Conservation (phyloP, 2,329 filamentous ascomycete species). For the Botryotinia convoluta region DNA sequence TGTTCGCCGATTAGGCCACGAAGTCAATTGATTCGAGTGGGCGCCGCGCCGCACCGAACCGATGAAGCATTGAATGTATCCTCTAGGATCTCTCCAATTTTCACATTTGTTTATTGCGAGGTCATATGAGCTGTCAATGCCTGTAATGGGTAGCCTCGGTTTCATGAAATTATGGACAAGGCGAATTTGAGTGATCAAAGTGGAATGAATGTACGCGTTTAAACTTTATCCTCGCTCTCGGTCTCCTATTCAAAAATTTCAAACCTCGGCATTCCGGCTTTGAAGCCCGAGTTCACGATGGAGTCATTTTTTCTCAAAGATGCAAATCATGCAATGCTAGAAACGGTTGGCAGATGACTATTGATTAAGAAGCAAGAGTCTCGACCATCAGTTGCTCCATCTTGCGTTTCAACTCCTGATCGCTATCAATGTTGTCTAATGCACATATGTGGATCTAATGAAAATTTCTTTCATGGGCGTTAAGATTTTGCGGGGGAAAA, state of each 20-base stretch:
- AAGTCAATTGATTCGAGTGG: neutral
- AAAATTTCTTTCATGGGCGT: conserved; percentile 13
- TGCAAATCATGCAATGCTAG: neutral
- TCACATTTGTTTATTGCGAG: neutral
- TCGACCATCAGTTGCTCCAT: neutral
- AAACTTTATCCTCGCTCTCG: neutral
- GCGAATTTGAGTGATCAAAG: neutral
- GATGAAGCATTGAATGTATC: neutral
- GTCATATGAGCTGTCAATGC: neutral
- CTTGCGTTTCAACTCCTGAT: conserved; percentile 10
- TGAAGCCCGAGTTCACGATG: neutral
- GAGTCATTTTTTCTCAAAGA: neutral
- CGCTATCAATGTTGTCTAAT: conserved; percentile 4
- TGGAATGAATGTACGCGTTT: neutral
- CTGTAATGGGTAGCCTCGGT: neutral
- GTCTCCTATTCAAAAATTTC: neutral
- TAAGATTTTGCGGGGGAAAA: conserved; percentile 12
- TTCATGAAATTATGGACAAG: neutral
- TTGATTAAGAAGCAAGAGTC: neutral
- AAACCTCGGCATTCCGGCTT: neutral
- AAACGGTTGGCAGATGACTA: conserved; percentile 7
- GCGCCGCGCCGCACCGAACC: too few relatives aligned
- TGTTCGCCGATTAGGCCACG: neutral
- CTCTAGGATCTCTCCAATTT: neutral
- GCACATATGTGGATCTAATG: conserved; percentile 12